Evolutionary conservation across 2,329 filamentous ascomycete genomes (phyloP), one percentile per base, ranked within the genome.

Genomic region (Penicillium sp.): DNA sequence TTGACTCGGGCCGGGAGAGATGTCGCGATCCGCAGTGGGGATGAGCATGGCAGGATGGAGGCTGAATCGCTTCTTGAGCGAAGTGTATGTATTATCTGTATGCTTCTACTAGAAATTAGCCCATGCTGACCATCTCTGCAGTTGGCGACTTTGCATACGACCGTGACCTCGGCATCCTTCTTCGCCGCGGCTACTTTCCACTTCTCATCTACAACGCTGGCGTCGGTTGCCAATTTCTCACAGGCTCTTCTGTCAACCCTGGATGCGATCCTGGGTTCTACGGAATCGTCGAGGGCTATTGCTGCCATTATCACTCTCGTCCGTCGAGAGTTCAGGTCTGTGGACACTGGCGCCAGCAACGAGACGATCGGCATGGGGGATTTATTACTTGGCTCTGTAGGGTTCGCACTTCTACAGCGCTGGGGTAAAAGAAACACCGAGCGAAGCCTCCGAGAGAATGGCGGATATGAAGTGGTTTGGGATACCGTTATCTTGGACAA

Each of bases 401-500:
- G 70, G 0, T 74, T 75, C 50, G 71, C 71, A 4, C 59, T 75
- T 48, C 55, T 75, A 14, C 72, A 75, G 47, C 66, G 72, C 20
- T 74, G 71, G 71, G 72, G 72, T 11, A 63, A 65, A 44, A 69
- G 66, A 36, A 71, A 69, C 40, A 74, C 72, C 4, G 68, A 74
- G 44, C 58, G 68, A 31, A 56, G 68, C 24, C 59, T 71, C 28
- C 66, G 65, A 18, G 62, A 70, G 42, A 66, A 63, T 26, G 66
- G 69, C n/a, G 70, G 69, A n/a, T 64, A 70, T 32, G 70, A 71
- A 50, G 66, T 63, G 3, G 63, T 75, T 28, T 75, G 72, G 72
- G 72, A 75, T 58, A 69, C 72, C 29, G 72, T 75, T 37, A 74
- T 75, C 16, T 59, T 75, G 26, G 72, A 75, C 48, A 70, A 68